These are phyloP conservation scores for Exophiala lecanii-corni DNA, from an alignment of 2,329 filamentous ascomycete species.

Conservation along the genomic window DNA sequence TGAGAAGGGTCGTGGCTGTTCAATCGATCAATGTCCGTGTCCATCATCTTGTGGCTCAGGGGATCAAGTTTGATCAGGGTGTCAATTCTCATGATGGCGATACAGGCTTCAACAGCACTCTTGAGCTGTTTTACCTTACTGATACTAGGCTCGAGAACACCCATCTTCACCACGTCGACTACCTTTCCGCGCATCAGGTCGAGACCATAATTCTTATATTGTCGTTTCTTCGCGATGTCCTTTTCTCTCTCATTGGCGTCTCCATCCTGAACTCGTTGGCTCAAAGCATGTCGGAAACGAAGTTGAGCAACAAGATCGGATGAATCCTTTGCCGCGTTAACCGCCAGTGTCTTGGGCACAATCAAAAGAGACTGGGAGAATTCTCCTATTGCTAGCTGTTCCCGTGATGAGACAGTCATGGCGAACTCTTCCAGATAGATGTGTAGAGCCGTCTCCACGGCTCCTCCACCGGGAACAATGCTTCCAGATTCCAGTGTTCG, in stretches of 20 bases:
- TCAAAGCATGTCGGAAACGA: conserved; percentile 87
- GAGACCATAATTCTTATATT: conserved; percentile 97
- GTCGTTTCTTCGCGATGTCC: conserved; percentile 85
- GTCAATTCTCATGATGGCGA: conserved; percentile 98
- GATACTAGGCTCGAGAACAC: conserved; percentile 93
- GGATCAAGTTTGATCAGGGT: conserved; percentile 92
- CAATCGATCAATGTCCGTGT: conserved; percentile 41
- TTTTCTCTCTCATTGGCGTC: conserved; percentile 75
- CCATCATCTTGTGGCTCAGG: conserved; percentile 75
- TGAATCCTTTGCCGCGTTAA: conserved; percentile 95
- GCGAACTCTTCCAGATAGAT: conserved; percentile 99
- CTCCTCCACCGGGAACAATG: conserved; percentile 93
- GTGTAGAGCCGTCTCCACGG: conserved; percentile 96
- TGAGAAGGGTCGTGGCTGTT: too few species aligned
- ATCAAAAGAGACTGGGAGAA: conserved; percentile 92
- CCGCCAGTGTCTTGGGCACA: conserved; percentile 91
- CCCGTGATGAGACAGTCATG: conserved; percentile 89
- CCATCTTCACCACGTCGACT: conserved; percentile 87
- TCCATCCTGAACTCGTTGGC: conserved; percentile 85
- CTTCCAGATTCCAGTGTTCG: conserved; percentile 92
- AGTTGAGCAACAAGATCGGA: conserved; percentile 94
- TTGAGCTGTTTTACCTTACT: conserved; percentile 98
- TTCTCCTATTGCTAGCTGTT: conserved; percentile 96
- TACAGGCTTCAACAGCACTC: conserved; percentile 96
- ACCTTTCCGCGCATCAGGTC: conserved; percentile 87